Evolutionary conservation across 108 stramenopile genomes (phyloP).

Genomic region (Nitzschia palea): DNA sequence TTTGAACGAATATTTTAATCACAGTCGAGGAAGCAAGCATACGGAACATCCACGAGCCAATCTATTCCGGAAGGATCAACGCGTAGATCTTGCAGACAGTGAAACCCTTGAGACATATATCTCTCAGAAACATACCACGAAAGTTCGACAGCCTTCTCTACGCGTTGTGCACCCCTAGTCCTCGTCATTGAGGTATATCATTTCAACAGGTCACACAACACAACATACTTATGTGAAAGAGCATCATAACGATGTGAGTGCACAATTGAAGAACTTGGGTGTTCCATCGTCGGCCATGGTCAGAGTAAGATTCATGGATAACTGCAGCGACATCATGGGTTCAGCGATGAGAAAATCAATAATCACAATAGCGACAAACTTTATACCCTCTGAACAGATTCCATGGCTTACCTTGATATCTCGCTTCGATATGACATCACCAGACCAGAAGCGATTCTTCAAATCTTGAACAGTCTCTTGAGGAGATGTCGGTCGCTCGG

Average conservation of each 20-base stretch:
- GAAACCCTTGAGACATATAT: too few species aligned
- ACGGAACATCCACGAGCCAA: too few species aligned
- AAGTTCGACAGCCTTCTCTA: too few species aligned
- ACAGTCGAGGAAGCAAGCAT: too few species aligned
- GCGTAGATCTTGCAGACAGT: too few species aligned
- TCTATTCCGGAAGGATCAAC: too few species aligned
- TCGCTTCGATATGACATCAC: slow-evolving; percentile 30
- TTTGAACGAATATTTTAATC: too few species aligned
- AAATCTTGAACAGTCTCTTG: not conserved
- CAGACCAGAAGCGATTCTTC: slow-evolving; percentile 31
- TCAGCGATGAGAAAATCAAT: not conserved
- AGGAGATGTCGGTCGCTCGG: slow-evolving; percentile 11
- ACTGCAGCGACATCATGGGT: slow-evolving; percentile 28
- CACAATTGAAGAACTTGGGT: slow-evolving; percentile 81
- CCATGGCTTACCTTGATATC: slow-evolving; percentile 25
- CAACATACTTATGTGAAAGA: too few species aligned
- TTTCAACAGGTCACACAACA: too few species aligned
- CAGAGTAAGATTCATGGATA: slow-evolving; percentile 69
- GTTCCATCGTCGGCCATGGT: slow-evolving; percentile 56
- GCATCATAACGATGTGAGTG: slow-evolving; percentile 24
- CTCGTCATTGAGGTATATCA: too few species aligned
- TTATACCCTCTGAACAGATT: not conserved
- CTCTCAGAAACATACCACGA: too few species aligned
- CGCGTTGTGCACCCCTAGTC: too few species aligned
- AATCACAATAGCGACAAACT: not conserved